Percentiles rank a stretch among this genome's conserved stretches.
phyloP scores from a whole-genome alignment of 495 filamentous ascomycete genomes.

The Astrothelium macrocarpum region DNA sequence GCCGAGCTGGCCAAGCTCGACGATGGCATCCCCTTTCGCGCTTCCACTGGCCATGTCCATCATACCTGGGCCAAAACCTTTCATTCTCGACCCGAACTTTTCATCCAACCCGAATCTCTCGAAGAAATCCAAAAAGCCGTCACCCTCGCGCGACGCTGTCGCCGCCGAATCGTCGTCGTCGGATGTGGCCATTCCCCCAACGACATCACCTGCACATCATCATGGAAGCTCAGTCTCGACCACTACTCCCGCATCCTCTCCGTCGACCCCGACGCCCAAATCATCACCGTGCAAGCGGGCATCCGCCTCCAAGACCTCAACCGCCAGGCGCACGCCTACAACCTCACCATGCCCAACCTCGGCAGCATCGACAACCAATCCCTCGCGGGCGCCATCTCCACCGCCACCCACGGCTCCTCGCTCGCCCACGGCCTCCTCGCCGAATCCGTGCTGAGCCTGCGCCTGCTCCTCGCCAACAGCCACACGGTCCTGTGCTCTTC shows the following conservation, averaged over 20 bases:
- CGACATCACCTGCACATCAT: conserved; percentile 84
- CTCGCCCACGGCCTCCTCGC: conserved; percentile 75
- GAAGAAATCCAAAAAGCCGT: conserved; percentile 76
- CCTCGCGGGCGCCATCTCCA: conserved; percentile 84
- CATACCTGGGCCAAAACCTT: conserved; percentile 97
- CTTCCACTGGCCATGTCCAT: conserved; percentile 59
- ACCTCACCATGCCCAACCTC: conserved; percentile 75
- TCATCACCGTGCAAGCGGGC: conserved; percentile 72
- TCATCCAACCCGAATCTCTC: conserved; percentile 68
- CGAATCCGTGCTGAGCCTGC: conserved; percentile 59
- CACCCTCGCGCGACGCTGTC: conserved; percentile 67
- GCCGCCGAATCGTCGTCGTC: conserved; percentile 67
- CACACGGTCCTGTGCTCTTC: conserved; percentile 62
- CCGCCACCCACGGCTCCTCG: conserved; percentile 86
- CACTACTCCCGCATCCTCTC: conserved; percentile 61
- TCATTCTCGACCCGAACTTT: conserved; percentile 77
- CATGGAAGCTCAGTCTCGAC: conserved; percentile 93
- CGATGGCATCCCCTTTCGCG: conserved; percentile 63
- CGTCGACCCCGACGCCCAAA: conserved; percentile 51
- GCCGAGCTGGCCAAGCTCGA: conserved; percentile 48
- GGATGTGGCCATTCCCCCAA: conserved; percentile 88
- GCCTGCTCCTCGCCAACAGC: conserved; percentile 77
- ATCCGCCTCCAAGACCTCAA: conserved; percentile 69
- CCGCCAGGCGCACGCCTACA: conserved; percentile 55
- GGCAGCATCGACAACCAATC: conserved; percentile 94